These are phyloP conservation scores for Trichomonas gallinae DNA, from an alignment of 208 protist genomes.

Conservation along the genomic window DNA sequence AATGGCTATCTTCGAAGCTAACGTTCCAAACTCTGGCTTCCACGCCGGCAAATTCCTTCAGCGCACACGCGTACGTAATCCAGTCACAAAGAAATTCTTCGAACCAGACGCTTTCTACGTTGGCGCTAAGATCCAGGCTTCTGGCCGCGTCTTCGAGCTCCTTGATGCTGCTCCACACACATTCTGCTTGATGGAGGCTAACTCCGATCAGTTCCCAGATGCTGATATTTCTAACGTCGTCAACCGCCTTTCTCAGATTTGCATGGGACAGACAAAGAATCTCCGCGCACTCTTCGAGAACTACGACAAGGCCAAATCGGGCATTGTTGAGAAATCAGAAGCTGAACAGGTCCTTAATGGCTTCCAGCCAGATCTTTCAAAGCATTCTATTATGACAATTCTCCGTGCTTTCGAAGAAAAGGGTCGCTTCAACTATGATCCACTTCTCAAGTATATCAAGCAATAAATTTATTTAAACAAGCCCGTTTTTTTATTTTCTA, in stretches of 20 bases:
- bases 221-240: not conserved
- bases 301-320: not conserved
- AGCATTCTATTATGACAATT: not conserved
- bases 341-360: not conserved
- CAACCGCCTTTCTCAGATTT: not conserved
- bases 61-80: not conserved
- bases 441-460: not conserved
- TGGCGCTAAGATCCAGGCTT: not conserved
- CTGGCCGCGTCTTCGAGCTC: not conserved
- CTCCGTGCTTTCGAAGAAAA: not conserved
- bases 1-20: conserved; percentile 7
- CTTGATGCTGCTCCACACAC: conserved; percentile 11
- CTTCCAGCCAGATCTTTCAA: not conserved
- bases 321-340: not conserved
- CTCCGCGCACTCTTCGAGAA: not conserved
- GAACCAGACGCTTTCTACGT: not conserved
- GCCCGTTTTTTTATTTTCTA: not conserved
- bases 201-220: not conserved
- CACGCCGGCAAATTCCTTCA: conserved; percentile 12
- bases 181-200: not conserved
- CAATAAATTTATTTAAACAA: not conserved
- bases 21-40: conserved; percentile 17
- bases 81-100: not conserved
- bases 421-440: not conserved
- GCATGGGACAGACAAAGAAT: not conserved